Base-by-base conservation (phyloP, 2,329 filamentous ascomycete species). In the Cylindrodendrum hubeiense region DNA sequence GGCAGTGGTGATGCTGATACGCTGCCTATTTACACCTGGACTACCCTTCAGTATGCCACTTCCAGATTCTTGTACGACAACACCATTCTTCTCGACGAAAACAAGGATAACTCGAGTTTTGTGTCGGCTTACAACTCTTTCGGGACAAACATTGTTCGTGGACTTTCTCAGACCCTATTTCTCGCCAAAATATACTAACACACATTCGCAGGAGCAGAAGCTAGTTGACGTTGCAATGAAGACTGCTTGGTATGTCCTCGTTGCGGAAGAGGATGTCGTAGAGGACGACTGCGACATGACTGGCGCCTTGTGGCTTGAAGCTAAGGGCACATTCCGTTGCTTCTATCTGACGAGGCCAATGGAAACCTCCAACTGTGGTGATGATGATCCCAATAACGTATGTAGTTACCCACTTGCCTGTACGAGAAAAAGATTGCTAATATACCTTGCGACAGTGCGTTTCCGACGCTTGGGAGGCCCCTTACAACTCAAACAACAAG, bases 401-500 rank as follows among this genome's bases (percentile, higher is more conserved):
- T 55, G 24, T 39, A 19, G 6, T 39, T 12, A 1, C 17, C 28
- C 28, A 33, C 10, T 19, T 37, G n/a, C 9, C 22, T 33, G 37
- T 12, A 19, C 9, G 13, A 17, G 13, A 19, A 41, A n/a, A n/a
- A n/a, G 5, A 26, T 3, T 24, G 34, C 37, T 44, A 55, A 43
- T 21, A 12, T 28, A 22, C 3, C 28, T 33, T n/a, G 28, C 5
- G 9, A 41, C 21, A 57, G 54, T 57, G 54, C 12, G 30, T 47
- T 26, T 13, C 54, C 22, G 41, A 57, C 22, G 41, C 54, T 49
- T 57, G 54, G 54, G 30, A 41, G 17, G 24, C 52, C 4, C 52
- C 52, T 24, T 55, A 55, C 24, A 55, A 55, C 37, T 43, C 52
- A 9, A 55, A 55, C 39, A 55, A 55, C 52, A 55, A 55, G 52